Evolutionary conservation across 164 flowering plant species (phyloP), one percentile per base, ranked within the genome.

Genomic region (Litsea cubeba): DNA sequence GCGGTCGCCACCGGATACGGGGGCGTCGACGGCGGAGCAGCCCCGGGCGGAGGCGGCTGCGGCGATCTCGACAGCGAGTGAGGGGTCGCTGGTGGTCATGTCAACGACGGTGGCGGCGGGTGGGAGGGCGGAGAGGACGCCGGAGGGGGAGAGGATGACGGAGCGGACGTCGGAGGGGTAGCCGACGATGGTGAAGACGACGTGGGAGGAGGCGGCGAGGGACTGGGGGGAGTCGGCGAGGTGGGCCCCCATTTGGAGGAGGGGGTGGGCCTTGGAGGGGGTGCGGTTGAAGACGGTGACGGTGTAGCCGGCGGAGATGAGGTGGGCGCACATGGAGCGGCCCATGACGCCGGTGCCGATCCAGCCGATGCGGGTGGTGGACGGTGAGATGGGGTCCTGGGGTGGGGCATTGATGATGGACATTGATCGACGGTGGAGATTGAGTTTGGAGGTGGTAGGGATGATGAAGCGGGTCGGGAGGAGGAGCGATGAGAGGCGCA

Each of bases 291-390:
- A 95, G 86, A 95, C 79, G 71, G 98, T 93, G 85, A 95, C 78
- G 14, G 87, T 15, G 87, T 87, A 95, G 80, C 99, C 99, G 72
- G 95, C 95, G 40, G 76, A 79, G 87, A 95, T 81, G 58, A 95
- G 83, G 78, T 91, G 99, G 65, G 82, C 65, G 82, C 97, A 90
- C 99, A 95, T 95, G 77, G 93, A 88, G 8, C 78, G 81, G 70
- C 99, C 98, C 99, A 95, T 95, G 5, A 95, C 91, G 74, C 99
- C 98, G 25, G 99, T 95, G n/a, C 99, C 99, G 79, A 95, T 92
- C 99, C 99, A 95, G n/a, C 99, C 98, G 8, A 95, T 66, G 22
- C 87, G 82, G 40, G 97, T 92, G 76, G 50, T 87, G 62, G 88
- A 54, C 0, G 98, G 98, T 74, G 68, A 72, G 24, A 87, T 74